Evolutionary conservation across 2,329 filamentous ascomycete species (phyloP).

Genomic region (Pseudogymnoascus destructans): DNA sequence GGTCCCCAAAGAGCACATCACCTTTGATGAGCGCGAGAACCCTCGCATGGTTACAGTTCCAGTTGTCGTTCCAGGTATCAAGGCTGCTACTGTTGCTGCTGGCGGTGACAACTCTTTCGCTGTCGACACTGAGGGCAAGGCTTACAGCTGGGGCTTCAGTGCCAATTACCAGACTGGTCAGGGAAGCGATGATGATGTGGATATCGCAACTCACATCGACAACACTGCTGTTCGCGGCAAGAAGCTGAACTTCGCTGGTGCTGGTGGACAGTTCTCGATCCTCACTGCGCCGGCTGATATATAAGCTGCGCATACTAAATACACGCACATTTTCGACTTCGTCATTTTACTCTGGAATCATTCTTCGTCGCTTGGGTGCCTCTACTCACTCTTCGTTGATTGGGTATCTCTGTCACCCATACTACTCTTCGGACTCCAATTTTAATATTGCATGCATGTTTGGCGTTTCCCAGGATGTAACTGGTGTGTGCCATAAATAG

Average conservation of each 20-base stretch:
- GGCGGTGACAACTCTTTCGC: slow-evolving; percentile 64
- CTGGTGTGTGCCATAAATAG: slow-evolving; percentile 6
- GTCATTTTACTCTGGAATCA: background rate
- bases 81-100: slow-evolving; percentile 47
- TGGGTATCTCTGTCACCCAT: background rate
- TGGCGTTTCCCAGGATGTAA: slow-evolving; percentile 2
- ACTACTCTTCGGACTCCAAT: background rate
- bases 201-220: slow-evolving; percentile 64
- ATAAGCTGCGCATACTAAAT: background rate
- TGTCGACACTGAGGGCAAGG: slow-evolving; percentile 54
- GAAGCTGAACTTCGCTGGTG: slow-evolving; percentile 64
- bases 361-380: background rate
- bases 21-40: slow-evolving; percentile 49
- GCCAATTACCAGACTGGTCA: slow-evolving; percentile 71
- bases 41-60: slow-evolving; percentile 63
- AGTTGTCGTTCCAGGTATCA: slow-evolving; percentile 41
- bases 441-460: slow-evolving; percentile 6
- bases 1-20: slow-evolving; percentile 43
- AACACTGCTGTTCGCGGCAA: slow-evolving; percentile 70
- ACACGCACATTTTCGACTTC: background rate
- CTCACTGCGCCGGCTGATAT: slow-evolving; percentile 33
- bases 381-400: background rate
- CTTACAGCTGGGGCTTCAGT: slow-evolving; percentile 70
- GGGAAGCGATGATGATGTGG: slow-evolving; percentile 66
- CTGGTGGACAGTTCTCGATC: slow-evolving; percentile 74